phyloP scores from a whole-genome alignment of 345 rosid genomes.

The Barbarea vulgaris region DNA sequence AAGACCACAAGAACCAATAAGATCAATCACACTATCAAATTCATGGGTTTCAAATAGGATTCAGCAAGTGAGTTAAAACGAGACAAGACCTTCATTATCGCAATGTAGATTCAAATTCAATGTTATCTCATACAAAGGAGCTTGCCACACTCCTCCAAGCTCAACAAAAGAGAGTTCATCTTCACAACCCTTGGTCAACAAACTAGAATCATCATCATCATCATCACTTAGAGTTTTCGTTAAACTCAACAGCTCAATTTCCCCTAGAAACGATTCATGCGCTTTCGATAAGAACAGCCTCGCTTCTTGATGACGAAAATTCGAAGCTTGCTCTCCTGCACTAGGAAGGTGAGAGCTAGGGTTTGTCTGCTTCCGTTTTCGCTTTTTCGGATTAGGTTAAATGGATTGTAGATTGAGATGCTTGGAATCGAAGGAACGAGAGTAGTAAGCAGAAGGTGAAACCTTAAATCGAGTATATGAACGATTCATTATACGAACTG shows the following conservation, averaged over 20 bases:
- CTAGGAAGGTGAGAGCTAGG: conserved; percentile 42
- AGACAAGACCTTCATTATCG: conserved; percentile 42
- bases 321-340: conserved; percentile 65
- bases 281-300: conserved; percentile 56
- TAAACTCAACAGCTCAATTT: conserved; percentile 49
- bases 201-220: conserved; percentile 27
- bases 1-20: not conserved
- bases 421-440: conserved; percentile 67
- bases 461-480: conserved; percentile 59
- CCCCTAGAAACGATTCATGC: conserved; percentile 48
- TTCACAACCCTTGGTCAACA: conserved; percentile 23
- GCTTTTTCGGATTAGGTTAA: conserved; percentile 46
- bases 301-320: conserved; percentile 69
- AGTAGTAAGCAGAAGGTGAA: conserved; percentile 70
- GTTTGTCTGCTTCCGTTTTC: conserved; percentile 57
- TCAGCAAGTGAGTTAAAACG: not conserved
- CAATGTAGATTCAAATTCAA: conserved; percentile 38
- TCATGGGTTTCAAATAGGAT: not conserved
- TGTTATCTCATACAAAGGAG: conserved; percentile 68
- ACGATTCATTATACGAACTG: conserved; percentile 68
- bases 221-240: conserved; percentile 46
- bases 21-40: conserved; percentile 1
- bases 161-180: conserved; percentile 57
- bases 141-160: conserved; percentile 78
- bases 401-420: conserved; percentile 23